Evolutionary conservation across 345 rosid species (phyloP).

Genomic region (Aquilaria malaccensis): DNA sequence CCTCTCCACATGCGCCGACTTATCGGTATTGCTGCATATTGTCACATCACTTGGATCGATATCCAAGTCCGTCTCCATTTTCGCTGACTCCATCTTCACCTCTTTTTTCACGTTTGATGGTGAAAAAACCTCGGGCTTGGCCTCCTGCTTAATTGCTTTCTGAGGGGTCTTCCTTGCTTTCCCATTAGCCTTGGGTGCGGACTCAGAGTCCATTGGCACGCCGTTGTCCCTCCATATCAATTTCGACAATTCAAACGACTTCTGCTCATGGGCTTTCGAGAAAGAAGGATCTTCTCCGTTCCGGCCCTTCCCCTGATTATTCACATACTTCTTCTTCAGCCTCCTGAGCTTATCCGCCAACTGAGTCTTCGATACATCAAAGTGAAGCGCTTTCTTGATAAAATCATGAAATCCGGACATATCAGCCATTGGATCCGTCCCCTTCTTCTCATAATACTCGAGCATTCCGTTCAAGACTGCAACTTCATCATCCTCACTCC

Average conservation of each 20-base stretch:
- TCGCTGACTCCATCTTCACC: neutral
- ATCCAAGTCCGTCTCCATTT: neutral
- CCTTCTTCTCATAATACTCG: conserved; percentile 11
- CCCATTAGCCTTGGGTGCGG: neutral
- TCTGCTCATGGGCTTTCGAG: conserved; percentile 19
- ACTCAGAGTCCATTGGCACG: neutral
- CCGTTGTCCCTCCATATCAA: conserved; percentile 21
- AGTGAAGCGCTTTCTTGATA: conserved; percentile 14
- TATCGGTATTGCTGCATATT: neutral
- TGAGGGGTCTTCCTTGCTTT: neutral
- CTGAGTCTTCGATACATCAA: conserved; percentile 13
- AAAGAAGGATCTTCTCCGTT: conserved; percentile 19
- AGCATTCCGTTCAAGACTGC: conserved; percentile 25
- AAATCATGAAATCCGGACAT: conserved; percentile 16
- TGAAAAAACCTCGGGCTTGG: too few species aligned
- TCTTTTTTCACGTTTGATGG: neutral
- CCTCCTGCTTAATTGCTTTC: neutral
- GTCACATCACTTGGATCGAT: neutral
- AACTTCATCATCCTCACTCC: conserved; percentile 29
- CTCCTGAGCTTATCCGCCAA: conserved; percentile 19
- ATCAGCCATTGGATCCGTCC: conserved; percentile 8
- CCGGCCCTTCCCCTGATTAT: conserved; percentile 15
- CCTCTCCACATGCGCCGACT: conserved; percentile 13
- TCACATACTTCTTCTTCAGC: conserved; percentile 19
- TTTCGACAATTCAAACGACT: conserved; percentile 20